phyloP scores from a whole-genome alignment of 345 rosid species.

The Gossypium australe region DNA sequence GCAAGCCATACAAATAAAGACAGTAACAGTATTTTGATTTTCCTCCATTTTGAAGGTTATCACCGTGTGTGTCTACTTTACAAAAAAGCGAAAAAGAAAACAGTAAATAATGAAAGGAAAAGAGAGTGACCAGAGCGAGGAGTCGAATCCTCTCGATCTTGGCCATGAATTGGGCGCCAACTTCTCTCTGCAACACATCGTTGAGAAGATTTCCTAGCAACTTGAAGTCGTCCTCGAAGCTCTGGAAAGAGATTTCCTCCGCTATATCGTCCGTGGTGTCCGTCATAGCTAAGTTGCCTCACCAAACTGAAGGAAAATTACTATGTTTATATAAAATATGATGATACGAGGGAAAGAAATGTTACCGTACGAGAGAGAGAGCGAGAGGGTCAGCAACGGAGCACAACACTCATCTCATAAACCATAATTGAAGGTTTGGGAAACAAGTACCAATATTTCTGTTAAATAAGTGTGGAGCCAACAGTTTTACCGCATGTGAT shows the following conservation, averaged over 20 bases:
- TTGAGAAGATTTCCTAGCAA: slow-evolving; percentile 75
- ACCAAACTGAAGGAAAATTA: not conserved
- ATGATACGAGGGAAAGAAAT: too few relatives aligned
- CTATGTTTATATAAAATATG: too few relatives aligned
- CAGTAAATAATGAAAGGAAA: not conserved
- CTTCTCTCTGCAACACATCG: slow-evolving; percentile 83
- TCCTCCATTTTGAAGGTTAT: not conserved
- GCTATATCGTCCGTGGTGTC: slow-evolving; percentile 95
- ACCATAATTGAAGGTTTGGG: not conserved
- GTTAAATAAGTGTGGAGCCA: slow-evolving; percentile 12
- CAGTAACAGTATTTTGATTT: not conserved
- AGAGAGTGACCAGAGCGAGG: slow-evolving; percentile 69
- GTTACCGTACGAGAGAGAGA: too few relatives aligned
- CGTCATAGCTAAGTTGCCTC: slow-evolving; percentile 54
- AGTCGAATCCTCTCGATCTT: slow-evolving; percentile 65
- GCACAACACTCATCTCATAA: not conserved
- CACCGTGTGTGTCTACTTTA: not conserved
- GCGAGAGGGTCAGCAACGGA: too few relatives aligned
- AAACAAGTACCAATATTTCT: not conserved
- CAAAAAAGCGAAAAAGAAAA: not conserved
- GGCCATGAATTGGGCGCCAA: slow-evolving; percentile 55
- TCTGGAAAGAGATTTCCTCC: slow-evolving; percentile 87
- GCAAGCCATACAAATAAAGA: not conserved
- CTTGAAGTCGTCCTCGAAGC: slow-evolving; percentile 92
- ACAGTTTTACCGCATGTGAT: not conserved